Base-by-base conservation (phyloP, 225 moss, liverwort and hornwort genomes). In the Antitrichia curtipendula region DNA sequence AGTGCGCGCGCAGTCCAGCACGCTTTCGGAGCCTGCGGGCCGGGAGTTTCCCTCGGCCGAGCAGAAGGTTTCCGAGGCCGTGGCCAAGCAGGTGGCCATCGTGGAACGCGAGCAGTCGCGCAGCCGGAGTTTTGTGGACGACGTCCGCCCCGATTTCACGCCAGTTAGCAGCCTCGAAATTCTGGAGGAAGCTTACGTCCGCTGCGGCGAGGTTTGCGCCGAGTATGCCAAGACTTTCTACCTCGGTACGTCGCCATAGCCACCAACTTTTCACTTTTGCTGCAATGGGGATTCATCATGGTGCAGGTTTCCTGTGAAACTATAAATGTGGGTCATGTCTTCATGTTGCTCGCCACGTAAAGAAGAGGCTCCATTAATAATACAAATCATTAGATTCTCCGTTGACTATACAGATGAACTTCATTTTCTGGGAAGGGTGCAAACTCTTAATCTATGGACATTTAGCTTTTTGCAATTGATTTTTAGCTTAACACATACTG, bases 151-250 rank as follows among this genome's bases (percentile, higher is more conserved):
- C 29, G 90, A 87, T 66, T 24, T 90, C 17, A 59, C 81, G 7
- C 78, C 90, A 3, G 91, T 74, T 14, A 86, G 86, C 38, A 87
- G 95, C 28, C 19, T 80, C 60, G 93, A 94, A 82, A 84, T 98
- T 79, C 91, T 98, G 32, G 90, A 87, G 2, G 96, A 98, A 6
- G 98, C 97, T 6, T 98, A 96, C 38, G 83, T 71, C 16, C 95
- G 98, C 6, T 98, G 98, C 71, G 98, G 98, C 56, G 96, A 98
- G 78, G 98, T 98, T n/a, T 98, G 98, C 73, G 98, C 95, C 1
- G 98, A 98, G 38, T 96, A 96, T 43, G 98, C 98, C 38, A 98
- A 98, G 80, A 98, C 97, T 1, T 98, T 98, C 84, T 98, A 93
- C 36, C 92, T 98, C 5, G 98, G 97, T 97, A 91, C 63, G 95